Percentiles rank a stretch among this genome's conserved stretches.
Conservation (phyloP, 2,329 filamentous ascomycete species). For the Monosporascus sp. region DNA sequence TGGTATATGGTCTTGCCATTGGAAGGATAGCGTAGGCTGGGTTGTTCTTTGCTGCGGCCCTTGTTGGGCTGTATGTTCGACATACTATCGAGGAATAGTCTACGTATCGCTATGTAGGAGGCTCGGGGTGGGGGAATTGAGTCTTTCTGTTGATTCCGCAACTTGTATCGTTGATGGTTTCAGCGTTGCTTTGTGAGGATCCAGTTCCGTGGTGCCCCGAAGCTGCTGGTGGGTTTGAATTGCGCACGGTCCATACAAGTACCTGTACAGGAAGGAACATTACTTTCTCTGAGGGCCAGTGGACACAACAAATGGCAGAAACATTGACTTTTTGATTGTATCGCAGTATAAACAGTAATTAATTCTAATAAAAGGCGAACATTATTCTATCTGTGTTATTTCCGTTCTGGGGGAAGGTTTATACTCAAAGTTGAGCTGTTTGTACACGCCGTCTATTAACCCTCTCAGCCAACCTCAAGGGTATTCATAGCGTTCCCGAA, state of each 20-base stretch:
- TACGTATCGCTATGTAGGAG: not conserved
- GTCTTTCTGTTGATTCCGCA: not conserved
- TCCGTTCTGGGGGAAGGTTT: no score
- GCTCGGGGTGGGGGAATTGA: not conserved
- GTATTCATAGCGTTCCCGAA: no score
- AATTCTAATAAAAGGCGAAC: no score
- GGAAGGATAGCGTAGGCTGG: slow-evolving; percentile 78
- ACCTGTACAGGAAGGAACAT: not conserved
- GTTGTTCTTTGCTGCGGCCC: slow-evolving; percentile 42
- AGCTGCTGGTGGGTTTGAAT: no score
- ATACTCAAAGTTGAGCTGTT: no score
- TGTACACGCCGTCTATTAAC: not conserved
- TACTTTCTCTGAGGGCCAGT: no score
- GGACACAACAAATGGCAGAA: no score
- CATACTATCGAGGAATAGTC: slow-evolving; percentile 30
- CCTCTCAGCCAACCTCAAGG: not conserved
- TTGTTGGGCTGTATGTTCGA: slow-evolving; percentile 46
- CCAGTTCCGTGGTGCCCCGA: not conserved
- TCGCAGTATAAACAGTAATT: no score
- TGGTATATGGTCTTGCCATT: slow-evolving; percentile 98
- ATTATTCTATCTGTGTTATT: no score
- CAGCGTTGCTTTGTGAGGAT: not conserved
- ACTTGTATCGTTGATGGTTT: not conserved
- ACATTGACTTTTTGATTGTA: no score
- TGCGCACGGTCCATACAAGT: not conserved